Evolutionary conservation across 768 basidiomycete genomes (phyloP), one percentile per base, ranked within the genome.

Genomic region (Daedalea quercina): DNA sequence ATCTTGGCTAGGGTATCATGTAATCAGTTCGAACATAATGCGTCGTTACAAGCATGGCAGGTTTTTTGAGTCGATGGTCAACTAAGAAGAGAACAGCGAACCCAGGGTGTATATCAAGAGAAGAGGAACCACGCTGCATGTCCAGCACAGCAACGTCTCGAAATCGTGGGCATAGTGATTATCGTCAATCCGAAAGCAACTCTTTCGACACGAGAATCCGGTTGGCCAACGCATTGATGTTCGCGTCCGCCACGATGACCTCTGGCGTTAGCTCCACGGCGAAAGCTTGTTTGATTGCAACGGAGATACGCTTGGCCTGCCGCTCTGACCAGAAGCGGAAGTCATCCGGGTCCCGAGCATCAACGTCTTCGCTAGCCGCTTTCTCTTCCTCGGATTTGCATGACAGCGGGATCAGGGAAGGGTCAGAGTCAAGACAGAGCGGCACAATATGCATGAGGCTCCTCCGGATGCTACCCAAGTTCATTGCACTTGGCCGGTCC

Each of bases 241-340:
- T 98, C 24, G 96, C 94, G 62, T 96, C 93, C 2, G 92, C 95
- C 44, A 98, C 76, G 46, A 99, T 77, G 34, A 99, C 93, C 63
- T 95, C 91, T 22, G 84, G 80, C 9, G 84, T 85, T 65, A 93
- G 86, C 63, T 98, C 94, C 37, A 97, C 87, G 23, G 77, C 82
- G 68, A 96, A 97, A 26, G 86, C 80, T 65, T 90, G 81, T 59
- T 88, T 73, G 53, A 95, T 82, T 24, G 82, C 85, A 19, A 73
- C 70, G 48, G 86, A 87, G 59, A 99, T 97, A 50, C 91, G 81
- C 69, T 85, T 87, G 52, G 95, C 96, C 67, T 99, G 95, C 41
- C 75, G 73, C 60, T 88, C 85, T 1, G 86, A 86, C 91, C 94
- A 95, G 72, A 99, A 93, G 44, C 81, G 79, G 68, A 99, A 98